Conservation (phyloP, 768 basidiomycete genomes). For the Serpula lacrymans region DNA sequence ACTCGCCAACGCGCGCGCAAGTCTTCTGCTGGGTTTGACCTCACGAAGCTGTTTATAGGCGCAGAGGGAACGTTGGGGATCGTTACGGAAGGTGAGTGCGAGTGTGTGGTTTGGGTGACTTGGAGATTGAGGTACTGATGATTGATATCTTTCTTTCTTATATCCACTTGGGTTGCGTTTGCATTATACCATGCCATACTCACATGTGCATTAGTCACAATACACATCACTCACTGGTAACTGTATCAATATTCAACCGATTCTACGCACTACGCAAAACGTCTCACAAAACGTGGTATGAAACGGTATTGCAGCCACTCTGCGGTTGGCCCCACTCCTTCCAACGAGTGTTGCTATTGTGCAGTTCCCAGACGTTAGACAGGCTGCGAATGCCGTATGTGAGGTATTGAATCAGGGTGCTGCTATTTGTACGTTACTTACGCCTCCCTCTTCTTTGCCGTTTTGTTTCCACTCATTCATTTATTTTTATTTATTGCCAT, state of each 20-base stretch:
- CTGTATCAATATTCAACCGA: too few relatives aligned
- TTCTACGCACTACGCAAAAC: too few relatives aligned
- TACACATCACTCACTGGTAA: too few relatives aligned
- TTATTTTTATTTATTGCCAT: background rate
- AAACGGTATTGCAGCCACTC: too few relatives aligned
- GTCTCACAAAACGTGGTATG: too few relatives aligned
- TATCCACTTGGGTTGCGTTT: too few relatives aligned
- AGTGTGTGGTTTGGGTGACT: background rate
- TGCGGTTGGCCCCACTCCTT: constrained; percentile 71
- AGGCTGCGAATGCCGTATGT: constrained; percentile 38
- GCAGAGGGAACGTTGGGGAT: constrained; percentile 85
- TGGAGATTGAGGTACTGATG: too few relatives aligned
- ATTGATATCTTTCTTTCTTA: too few relatives aligned
- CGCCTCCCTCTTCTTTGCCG: too few relatives aligned
- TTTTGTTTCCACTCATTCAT: background rate
- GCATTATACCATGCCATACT: too few relatives aligned
- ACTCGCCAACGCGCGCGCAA: constrained; percentile 75
- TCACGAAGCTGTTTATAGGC: constrained; percentile 80
- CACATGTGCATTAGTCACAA: too few relatives aligned
- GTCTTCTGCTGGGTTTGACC: constrained; percentile 79
- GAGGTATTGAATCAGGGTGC: constrained; percentile 34
- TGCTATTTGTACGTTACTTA: constrained; percentile 17
- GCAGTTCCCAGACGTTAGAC: constrained; percentile 38
- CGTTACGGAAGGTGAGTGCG: constrained; percentile 63
- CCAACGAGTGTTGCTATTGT: constrained; percentile 73